A percentile compares a stretch with the other conserved stretches of the same genome.
Evolutionary conservation across 2,329 filamentous ascomycete species (phyloP).

Genomic region (Trichoderma citrinoviride): DNA sequence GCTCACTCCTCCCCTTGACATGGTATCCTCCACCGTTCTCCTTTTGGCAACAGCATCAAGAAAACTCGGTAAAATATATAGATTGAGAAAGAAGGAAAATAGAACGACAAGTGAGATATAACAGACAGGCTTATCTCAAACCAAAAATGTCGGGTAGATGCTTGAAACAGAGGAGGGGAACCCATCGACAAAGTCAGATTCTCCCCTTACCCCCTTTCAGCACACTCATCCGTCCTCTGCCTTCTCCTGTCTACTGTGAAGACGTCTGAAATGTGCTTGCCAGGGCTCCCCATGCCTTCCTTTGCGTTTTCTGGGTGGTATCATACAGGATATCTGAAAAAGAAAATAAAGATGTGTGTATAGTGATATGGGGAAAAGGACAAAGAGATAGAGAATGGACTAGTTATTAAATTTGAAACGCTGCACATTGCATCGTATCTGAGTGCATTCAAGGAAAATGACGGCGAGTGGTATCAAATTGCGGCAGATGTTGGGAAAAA

Average conservation of each 20-base stretch:
- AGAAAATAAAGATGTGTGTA: slow-evolving; percentile 16
- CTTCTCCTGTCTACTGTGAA: background rate
- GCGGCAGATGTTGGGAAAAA: slow-evolving; percentile 1
- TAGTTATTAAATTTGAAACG: slow-evolving; percentile 21
- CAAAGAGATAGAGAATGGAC: background rate
- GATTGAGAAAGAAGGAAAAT: slow-evolving; percentile 16
- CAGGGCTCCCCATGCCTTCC: slow-evolving; percentile 18
- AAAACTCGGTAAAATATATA: background rate
- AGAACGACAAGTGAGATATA: slow-evolving; percentile 5
- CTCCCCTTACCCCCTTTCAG: background rate
- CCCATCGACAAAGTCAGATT: slow-evolving; percentile 6
- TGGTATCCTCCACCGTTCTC: background rate
- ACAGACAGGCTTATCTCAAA: slow-evolving; percentile 7
- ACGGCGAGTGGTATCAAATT: slow-evolving; percentile 24
- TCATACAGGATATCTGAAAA: slow-evolving; percentile 26
- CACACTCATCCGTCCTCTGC: background rate
- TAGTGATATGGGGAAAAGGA: slow-evolving; percentile 3
- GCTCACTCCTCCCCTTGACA: background rate
- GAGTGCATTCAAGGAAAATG: slow-evolving; percentile 16
- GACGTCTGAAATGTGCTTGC: background rate
- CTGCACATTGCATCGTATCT: slow-evolving; percentile 21
- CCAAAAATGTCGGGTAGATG: slow-evolving; percentile 8
- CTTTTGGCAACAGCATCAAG: background rate
- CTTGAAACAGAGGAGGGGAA: slow-evolving; percentile 20
- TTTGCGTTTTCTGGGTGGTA: slow-evolving; percentile 28